Percentiles rank a stretch among this genome's conserved stretches.
Conservation (phyloP, 768 basidiomycete genomes). For the Leucocoprinus birnbaumii region DNA sequence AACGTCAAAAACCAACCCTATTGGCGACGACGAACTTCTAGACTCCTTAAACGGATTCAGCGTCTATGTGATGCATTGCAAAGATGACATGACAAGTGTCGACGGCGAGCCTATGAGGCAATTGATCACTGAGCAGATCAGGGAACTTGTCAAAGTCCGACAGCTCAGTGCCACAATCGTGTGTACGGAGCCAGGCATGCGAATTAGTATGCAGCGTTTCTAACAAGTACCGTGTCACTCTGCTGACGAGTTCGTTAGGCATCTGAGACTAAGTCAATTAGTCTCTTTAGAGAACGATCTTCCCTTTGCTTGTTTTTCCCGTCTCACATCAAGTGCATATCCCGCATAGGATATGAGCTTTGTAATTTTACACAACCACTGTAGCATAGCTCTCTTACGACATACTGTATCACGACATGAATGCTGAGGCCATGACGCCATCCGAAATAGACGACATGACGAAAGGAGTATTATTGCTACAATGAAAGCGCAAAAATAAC, state of each 20-base stretch:
- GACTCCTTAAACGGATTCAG: slow-evolving; percentile 56
- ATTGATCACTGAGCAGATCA: slow-evolving; percentile 74
- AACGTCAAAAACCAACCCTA: slow-evolving; percentile 37
- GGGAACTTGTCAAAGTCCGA: slow-evolving; percentile 53
- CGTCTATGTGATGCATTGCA: slow-evolving; percentile 87
- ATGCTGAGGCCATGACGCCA: background rate
- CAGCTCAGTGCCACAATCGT: slow-evolving; percentile 72
- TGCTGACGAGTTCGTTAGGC: slow-evolving; percentile 4
- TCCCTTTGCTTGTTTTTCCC: background rate
- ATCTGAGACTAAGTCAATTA: slow-evolving; percentile 1
- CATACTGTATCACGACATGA: slow-evolving; percentile 10
- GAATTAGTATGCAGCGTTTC: slow-evolving; percentile 55
- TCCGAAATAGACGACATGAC: slow-evolving; percentile 5
- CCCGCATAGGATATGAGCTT: background rate
- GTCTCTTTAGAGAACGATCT: background rate
- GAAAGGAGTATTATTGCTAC: slow-evolving; percentile 14
- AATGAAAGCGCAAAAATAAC: slow-evolving; percentile 17
- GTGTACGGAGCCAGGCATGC: slow-evolving; percentile 77
- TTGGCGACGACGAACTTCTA: slow-evolving; percentile 39
- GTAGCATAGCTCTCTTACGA: slow-evolving; percentile 11
- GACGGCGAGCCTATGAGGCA: slow-evolving; percentile 52
- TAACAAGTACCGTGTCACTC: background rate
- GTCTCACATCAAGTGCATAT: background rate
- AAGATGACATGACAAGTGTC: slow-evolving; percentile 59
- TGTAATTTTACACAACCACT: slow-evolving; percentile 8